Evolutionary conservation across 192 early-diverging fungal species (phyloP), one percentile per base, ranked within the genome.

Genomic region (Podila verticillata): DNA sequence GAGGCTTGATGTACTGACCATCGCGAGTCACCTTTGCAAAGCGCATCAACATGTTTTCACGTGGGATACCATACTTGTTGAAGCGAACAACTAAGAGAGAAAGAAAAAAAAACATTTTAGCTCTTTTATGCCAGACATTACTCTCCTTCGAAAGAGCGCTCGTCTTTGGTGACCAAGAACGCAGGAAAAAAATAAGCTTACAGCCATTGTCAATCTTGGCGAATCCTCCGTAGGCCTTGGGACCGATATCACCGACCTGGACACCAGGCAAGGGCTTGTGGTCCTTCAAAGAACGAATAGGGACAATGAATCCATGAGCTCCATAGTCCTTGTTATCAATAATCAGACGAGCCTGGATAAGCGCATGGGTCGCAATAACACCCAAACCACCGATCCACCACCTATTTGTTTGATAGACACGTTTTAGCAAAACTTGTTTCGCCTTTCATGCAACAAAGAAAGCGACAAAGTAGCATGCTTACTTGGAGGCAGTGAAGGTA

Each of bases 351-450:
- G 93, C 95, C 84, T 93, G 92, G 22, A 95, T 93, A 59, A 94
- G 86, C 15, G 94, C 92, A 68, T 95, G 93, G 4, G 91, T 93
- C 7, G 83, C 78, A 5, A 89, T 84, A 4, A 88, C 83, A 34
- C 93, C 93, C 19, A 96, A 83, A 13, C 90, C 92, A 24, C 93
- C 95, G 47, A 92, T 88, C 93, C 93, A 95, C 92, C 92, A 96
- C 24, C 51, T 54, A 54, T 22, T 70, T 91, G n/a, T 94, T 74
- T 83, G 68, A 6, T 29, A 19, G n/a, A n/a, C n/a, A n/a, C n/a
- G n/a, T n/a, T n/a, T n/a, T n/a, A n/a, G n/a, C n/a, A n/a, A n/a
- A n/a, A n/a, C 31, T 8, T 9, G 7, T n/a, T 49, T 28, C 4
- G 17, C 0, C 30, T 58, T 22, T 8, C 39, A 26, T 20, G 3